These are phyloP conservation scores for sorghum (Sorghum bicolor) DNA, from an alignment of 176 grass and related monocot genomes.

Conservation along the genomic window DNA sequence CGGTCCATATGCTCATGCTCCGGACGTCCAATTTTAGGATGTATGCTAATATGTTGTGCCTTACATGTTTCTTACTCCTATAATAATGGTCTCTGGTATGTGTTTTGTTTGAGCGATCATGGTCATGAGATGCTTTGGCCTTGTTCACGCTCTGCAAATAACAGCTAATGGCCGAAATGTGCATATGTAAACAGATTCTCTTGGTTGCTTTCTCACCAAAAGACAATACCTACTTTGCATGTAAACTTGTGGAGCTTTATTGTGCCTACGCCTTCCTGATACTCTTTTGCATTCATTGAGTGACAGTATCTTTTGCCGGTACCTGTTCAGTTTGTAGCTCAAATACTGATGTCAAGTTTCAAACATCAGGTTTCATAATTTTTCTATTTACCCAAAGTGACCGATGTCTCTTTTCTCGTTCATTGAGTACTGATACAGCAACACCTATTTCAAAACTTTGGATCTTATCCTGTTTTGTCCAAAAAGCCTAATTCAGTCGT, in stretches of 20 bases:
- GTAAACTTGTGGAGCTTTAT: not conserved
- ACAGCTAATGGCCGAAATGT: no score
- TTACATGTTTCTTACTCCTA: not conserved
- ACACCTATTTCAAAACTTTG: not conserved
- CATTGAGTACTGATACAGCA: not conserved
- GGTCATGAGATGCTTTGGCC: not conserved
- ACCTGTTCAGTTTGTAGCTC: slow-evolving; percentile 6
- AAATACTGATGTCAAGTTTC: not conserved
- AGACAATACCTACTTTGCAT: no score
- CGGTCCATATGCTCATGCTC: not conserved
- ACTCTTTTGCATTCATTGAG: not conserved
- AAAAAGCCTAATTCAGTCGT: not conserved
- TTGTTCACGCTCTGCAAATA: no score
- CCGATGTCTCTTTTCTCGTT: not conserved
- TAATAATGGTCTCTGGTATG: not conserved
- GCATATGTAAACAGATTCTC: no score
- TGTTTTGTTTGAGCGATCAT: not conserved
- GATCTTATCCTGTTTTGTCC: not conserved
- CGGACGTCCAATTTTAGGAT: not conserved
- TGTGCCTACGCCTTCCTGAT: not conserved
- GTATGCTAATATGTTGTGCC: not conserved
- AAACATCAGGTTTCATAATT: not conserved
- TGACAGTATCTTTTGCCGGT: not conserved
- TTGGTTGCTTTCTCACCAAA: no score
- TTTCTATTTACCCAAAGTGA: not conserved